phyloP scores from a whole-genome alignment of 2,329 filamentous ascomycete genomes.

The Colletotrichum filicis region DNA sequence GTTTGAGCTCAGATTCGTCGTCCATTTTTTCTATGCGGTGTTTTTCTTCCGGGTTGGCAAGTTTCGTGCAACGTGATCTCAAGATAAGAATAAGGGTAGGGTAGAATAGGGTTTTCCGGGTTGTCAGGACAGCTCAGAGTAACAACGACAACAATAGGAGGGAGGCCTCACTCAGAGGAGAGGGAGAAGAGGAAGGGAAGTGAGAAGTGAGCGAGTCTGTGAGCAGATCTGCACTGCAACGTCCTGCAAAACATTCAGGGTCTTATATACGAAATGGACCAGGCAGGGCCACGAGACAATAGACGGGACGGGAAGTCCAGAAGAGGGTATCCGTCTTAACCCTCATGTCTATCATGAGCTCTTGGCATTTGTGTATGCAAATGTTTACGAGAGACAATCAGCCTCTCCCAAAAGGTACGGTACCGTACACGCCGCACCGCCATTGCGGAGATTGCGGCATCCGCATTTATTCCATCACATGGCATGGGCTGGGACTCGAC shows the following conservation, averaged over 20 bases:
- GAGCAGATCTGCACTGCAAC: constrained; percentile 3
- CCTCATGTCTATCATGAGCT: constrained; percentile 9
- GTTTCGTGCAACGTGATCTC: not conserved
- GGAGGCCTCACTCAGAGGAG: not conserved
- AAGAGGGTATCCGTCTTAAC: constrained; percentile 7
- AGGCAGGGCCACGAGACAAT: not conserved
- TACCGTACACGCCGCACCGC: not conserved
- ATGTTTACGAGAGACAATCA: constrained; percentile 12
- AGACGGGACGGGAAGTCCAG: not conserved
- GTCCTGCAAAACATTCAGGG: constrained; percentile 6
- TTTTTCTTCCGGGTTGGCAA: not conserved
- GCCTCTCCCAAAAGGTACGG: not conserved
- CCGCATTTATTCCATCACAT: constrained; percentile 28
- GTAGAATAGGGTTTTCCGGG: not conserved
- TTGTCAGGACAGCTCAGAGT: not conserved
- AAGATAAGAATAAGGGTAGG: not conserved
- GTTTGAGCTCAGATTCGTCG: constrained; percentile 41
- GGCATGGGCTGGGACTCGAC: constrained; percentile 24
- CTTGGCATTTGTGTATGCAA: constrained; percentile 18
- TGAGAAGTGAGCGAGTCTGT: constrained; percentile 18
- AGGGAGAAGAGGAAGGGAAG: not conserved
- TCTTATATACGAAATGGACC: constrained; percentile 25
- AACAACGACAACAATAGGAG: not conserved
- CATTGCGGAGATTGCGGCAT: constrained; percentile 27
- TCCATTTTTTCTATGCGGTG: constrained; percentile 37